Base-by-base conservation (phyloP, 2,329 filamentous ascomycete genomes). In the Zymoseptoria tritici region DNA sequence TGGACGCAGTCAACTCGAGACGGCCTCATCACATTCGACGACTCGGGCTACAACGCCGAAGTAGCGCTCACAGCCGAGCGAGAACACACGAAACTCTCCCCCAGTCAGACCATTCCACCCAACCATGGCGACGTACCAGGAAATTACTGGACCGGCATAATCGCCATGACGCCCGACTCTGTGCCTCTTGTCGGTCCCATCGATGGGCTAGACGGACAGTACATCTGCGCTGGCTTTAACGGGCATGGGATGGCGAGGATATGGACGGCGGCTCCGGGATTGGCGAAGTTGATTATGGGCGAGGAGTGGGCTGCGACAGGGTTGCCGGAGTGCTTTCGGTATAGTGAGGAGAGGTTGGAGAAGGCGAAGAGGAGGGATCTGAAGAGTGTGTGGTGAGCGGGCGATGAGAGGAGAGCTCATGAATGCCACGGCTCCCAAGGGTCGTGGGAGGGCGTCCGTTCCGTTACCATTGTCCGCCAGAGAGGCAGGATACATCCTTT, bases 151-250 rank as follows among this genome's bases (percentile, higher is more conserved):
- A 78, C 75, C 0, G 79, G 78, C 0, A 78, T 81, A 60, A 75
- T 80, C 42, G 78, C 71, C 11, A 76, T 79, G 76, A 80, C 77
- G 13, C 67, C 67, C 9, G 49, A 81, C 65, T 76, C 72, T 9
- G 76, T 80, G 11, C 78, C 79, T 0, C 76, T 79, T 60, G 70
- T 81, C n/a, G 79, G 79, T 1, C 65, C 67, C 1, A 66, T 81
- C 4, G 70, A 76, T 9, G 70, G 70, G 0, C 60, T 75, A 7
- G 72, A 74, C 9, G 78, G 78, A 3, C 78, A 81, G 57, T 81
- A 73, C 66, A 72, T 81, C 8, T 80, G 78, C 63, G 78, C 78
- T n/a, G 78, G 79, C 0, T 80, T 80, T 60, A 79, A 80, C 63
- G 78, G 78, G 0, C 78, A 80, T 65, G 78, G 78, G 73, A 77